Evolutionary conservation across 441 rosid species (phyloP).

Genomic region (Syzygium malaccense): DNA sequence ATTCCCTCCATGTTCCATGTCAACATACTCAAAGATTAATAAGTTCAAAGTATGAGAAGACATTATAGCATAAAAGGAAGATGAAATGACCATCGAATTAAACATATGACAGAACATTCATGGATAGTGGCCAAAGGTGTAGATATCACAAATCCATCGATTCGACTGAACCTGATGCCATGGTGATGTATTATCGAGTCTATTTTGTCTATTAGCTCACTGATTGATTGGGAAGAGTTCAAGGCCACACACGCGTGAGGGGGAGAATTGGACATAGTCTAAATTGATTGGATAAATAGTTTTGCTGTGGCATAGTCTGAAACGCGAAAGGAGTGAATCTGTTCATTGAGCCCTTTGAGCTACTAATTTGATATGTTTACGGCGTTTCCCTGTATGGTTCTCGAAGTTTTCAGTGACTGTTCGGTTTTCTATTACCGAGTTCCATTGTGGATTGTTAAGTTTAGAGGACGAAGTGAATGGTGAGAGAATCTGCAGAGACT

Average conservation of each 20-base stretch:
- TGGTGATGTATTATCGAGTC: background rate
- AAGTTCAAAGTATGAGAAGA: background rate
- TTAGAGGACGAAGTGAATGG: background rate
- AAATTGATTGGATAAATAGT: too few species aligned
- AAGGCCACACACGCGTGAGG: too few species aligned
- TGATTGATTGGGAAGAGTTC: too few species aligned
- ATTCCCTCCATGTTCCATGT: background rate
- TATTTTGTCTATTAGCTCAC: too few species aligned
- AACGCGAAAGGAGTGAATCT: background rate
- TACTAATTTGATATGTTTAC: background rate
- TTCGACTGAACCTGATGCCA: too few species aligned
- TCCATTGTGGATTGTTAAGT: background rate
- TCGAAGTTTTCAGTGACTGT: background rate
- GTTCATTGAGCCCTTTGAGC: background rate
- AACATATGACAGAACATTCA: background rate
- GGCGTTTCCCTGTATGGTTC: background rate
- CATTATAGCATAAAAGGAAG: background rate
- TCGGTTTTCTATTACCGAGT: rapidly evolving
- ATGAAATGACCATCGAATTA: too few species aligned
- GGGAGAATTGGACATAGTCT: too few species aligned
- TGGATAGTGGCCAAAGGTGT: background rate
- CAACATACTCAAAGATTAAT: background rate
- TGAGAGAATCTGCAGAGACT: background rate
- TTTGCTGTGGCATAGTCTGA: rapidly evolving
- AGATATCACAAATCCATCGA: background rate